Evolutionary conservation across 1,284 basidiomycete species (phyloP).

Genomic region (Sphaerobolus stellatus): DNA sequence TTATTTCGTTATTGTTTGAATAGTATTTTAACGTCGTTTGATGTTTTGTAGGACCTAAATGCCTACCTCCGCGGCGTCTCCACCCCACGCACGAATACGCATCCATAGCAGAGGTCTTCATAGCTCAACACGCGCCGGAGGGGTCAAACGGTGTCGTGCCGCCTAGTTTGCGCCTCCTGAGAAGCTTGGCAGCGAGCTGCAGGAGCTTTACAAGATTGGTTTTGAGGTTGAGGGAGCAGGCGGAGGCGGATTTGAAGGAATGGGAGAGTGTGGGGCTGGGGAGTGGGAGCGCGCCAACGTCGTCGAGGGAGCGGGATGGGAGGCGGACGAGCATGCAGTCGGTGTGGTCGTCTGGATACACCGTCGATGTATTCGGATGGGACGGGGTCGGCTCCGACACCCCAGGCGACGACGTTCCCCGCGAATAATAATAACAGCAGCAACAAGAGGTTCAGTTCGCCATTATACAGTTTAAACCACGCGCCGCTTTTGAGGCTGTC

Average conservation of each 20-base stretch:
- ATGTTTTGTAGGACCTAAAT: constrained; percentile 58
- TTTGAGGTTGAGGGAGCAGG: constrained; percentile 69
- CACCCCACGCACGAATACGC: constrained; percentile 71
- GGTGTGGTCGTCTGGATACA: too few relatives aligned
- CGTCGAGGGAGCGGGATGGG: too few relatives aligned
- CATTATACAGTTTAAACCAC: constrained; percentile 64
- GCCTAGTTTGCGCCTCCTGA: constrained; percentile 29
- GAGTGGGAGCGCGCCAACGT: too few relatives aligned
- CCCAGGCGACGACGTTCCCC: too few relatives aligned
- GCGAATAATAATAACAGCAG: too few relatives aligned
- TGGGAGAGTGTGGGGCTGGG: constrained; percentile 11
- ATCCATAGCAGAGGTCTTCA: constrained; percentile 52
- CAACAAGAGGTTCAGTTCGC: constrained; percentile 51
- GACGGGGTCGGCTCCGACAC: too few relatives aligned
- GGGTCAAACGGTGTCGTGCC: constrained; percentile 42
- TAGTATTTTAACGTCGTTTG: not conserved
- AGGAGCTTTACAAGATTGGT: constrained; percentile 74
- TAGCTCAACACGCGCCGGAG: constrained; percentile 32
- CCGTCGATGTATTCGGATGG: too few relatives aligned
- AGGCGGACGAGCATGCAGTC: too few relatives aligned
- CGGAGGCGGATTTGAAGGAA: constrained; percentile 63
- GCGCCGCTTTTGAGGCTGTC: constrained; percentile 75
- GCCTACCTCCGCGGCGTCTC: constrained; percentile 76
- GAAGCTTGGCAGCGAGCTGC: constrained; percentile 50
- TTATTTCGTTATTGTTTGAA: not conserved